Conservation (phyloP, 441 rosid genomes). For the Syzygium malaccense region DNA sequence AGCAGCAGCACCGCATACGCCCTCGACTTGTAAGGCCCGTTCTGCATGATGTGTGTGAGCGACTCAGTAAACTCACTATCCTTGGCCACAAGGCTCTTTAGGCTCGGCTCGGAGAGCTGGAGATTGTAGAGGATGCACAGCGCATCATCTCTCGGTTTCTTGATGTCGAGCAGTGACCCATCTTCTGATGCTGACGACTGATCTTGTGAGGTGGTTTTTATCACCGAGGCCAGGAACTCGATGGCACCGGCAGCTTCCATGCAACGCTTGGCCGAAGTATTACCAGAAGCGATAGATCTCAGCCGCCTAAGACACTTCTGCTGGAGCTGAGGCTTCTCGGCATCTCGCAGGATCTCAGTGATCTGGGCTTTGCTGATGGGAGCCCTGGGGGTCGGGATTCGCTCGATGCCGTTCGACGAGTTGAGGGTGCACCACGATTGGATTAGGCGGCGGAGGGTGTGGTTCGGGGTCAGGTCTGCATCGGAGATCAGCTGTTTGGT, state of each 20-base stretch:
- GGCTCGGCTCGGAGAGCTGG: slow-evolving; percentile 41
- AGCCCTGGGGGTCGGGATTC: background rate
- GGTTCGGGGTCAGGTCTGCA: slow-evolving; percentile 30
- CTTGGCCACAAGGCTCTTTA: slow-evolving; percentile 42
- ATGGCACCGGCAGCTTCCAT: slow-evolving; percentile 23
- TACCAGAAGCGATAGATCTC: background rate
- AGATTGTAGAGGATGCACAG: slow-evolving; percentile 48
- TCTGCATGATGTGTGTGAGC: slow-evolving; percentile 45
- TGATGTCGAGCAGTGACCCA: slow-evolving; percentile 14
- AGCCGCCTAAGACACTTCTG: background rate
- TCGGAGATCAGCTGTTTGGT: background rate
- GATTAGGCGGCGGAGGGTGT: slow-evolving; percentile 57
- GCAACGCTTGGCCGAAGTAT: background rate
- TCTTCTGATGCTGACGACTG: slow-evolving; percentile 7
- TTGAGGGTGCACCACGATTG: slow-evolving; percentile 73
- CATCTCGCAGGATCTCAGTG: background rate
- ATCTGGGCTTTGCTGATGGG: background rate
- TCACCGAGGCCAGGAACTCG: slow-evolving; percentile 54
- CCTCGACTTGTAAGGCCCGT: slow-evolving; percentile 60
- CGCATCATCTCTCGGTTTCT: slow-evolving; percentile 45
- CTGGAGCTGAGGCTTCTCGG: background rate
- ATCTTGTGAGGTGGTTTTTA: slow-evolving; percentile 33
- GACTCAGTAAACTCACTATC: slow-evolving; percentile 39
- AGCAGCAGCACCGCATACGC: slow-evolving; percentile 59
- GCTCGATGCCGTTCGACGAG: background rate